phyloP scores from a whole-genome alignment of 305 asterid species.

The Fraxinus nigra region DNA sequence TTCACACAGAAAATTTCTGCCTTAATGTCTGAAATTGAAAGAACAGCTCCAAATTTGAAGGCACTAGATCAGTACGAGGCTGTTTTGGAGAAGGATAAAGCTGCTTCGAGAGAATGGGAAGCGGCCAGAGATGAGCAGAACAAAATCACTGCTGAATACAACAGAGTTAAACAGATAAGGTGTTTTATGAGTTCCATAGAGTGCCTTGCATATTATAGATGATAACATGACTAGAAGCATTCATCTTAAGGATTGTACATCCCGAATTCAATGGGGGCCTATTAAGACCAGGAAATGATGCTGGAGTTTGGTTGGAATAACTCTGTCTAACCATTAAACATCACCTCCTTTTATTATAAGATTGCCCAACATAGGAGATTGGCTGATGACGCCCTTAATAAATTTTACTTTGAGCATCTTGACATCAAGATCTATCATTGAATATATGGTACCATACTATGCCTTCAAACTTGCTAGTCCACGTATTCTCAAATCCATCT shows the following conservation, averaged over 20 bases:
- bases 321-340: neutral
- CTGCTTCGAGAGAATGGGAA: slow-evolving; percentile 82
- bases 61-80: slow-evolving; percentile 91
- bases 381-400: neutral
- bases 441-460: neutral
- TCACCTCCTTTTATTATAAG: neutral
- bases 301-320: slow-evolving; percentile 4
- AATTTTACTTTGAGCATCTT: slow-evolving; percentile 1
- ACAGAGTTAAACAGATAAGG: slow-evolving; percentile 72
- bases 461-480: neutral
- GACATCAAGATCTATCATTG: slow-evolving; percentile 9
- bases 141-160: slow-evolving; percentile 63
- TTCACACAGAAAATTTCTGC: slow-evolving; percentile 72
- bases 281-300: slow-evolving; percentile 15
- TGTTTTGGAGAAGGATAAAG: slow-evolving; percentile 74
- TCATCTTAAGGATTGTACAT: neutral
- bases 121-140: slow-evolving; percentile 87
- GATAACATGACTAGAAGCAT: slow-evolving; percentile 1
- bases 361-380: slow-evolving; percentile 1
- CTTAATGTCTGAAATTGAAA: slow-evolving; percentile 74
- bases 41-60: slow-evolving; percentile 93
- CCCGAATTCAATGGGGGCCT: neutral
- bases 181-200: slow-evolving; percentile 23
- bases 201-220: neutral
- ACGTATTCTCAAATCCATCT: neutral